Conservation (phyloP, 1,139 yeast genomes). For the Saccharomyces hybrid region DNA sequence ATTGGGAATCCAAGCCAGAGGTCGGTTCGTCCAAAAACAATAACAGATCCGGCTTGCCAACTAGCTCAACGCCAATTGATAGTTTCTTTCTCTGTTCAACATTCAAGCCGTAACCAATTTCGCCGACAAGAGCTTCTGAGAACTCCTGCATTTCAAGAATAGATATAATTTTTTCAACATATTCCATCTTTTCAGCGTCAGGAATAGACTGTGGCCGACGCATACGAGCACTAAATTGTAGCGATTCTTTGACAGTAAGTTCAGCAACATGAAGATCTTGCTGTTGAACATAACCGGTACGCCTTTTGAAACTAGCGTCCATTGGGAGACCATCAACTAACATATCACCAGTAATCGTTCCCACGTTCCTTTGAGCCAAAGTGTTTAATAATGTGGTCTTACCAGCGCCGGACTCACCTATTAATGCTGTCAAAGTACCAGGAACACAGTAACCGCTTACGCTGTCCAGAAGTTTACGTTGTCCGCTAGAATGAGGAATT, state of each 20-base stretch:
- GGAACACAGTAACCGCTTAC: slow-evolving; percentile 53
- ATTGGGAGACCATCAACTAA: slow-evolving; percentile 45
- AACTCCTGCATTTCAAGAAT: slow-evolving; percentile 42
- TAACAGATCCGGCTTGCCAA: slow-evolving; percentile 40
- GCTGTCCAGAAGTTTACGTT: slow-evolving; percentile 39
- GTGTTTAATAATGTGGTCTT: slow-evolving; percentile 52
- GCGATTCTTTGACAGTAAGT: slow-evolving; percentile 44
- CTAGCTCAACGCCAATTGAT: slow-evolving; percentile 46
- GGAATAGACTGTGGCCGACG: slow-evolving; percentile 39
- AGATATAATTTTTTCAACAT: slow-evolving; percentile 42
- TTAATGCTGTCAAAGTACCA: slow-evolving; percentile 45
- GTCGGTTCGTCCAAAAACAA: slow-evolving; percentile 43
- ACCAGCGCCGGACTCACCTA: slow-evolving; percentile 66
- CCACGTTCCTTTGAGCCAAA: slow-evolving; percentile 46
- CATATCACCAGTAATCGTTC: slow-evolving; percentile 50
- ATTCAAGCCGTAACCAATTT: slow-evolving; percentile 44
- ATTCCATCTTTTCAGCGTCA: slow-evolving; percentile 38
- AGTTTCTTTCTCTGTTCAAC: slow-evolving; percentile 52
- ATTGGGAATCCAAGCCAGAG: slow-evolving; percentile 43
- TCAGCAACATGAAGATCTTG: slow-evolving; percentile 48
- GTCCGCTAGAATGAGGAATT: slow-evolving; percentile 32
- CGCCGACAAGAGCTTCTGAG: slow-evolving; percentile 48
- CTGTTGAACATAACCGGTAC: slow-evolving; percentile 53
- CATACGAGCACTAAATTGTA: slow-evolving; percentile 43
- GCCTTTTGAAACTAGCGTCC: slow-evolving; percentile 40